Evolutionary conservation across 805 yeast species (phyloP), one percentile per base, ranked within the genome.

Genomic region (Lipomyces starkeyi): DNA sequence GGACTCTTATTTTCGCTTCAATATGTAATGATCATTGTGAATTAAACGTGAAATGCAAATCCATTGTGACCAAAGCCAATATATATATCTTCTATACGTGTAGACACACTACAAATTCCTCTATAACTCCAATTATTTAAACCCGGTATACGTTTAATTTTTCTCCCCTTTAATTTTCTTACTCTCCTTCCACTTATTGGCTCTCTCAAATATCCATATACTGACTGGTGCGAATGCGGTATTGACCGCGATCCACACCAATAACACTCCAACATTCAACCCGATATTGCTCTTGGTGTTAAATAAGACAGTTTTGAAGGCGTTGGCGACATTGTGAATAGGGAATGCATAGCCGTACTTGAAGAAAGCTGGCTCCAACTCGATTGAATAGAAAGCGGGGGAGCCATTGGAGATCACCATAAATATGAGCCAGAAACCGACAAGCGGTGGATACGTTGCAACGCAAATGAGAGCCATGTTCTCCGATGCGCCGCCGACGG

Each of bases 401-500:
- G 93, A 80, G 62, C 89, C 86, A 75, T 91, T 91, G 40, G 83
- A 58, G 67, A 91, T 83, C 68, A 90, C 93, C 85, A 91, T 90
- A 67, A 85, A 82, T 70, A 90, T 80, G 73, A 91, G 75, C 92
- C 93, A 89, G 73, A 89, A 85, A 0, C 93, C 93, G 60, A 88
- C 71, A 63, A 83, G 73, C 35, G 92, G 91, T 0, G 95, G 94
- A 61, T 82, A 82, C 17, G 80, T 65, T 5, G 87, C 78, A 59
- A 88, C 79, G 7, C 84, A 75, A 5, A 89, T 40, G 76, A 87
- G 75, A 0, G 87, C 87, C 73, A 84, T 79, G 69, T 88, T 86
- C 77, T 91, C 95, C 74, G 88, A 89, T 37, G 89, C 87, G 57
- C 89, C 86, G 67, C 96, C 96, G 47, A 90, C 89, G 0, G 93